Conservation (phyloP, 768 basidiomycete species). For the Guyanaporus albipodus region DNA sequence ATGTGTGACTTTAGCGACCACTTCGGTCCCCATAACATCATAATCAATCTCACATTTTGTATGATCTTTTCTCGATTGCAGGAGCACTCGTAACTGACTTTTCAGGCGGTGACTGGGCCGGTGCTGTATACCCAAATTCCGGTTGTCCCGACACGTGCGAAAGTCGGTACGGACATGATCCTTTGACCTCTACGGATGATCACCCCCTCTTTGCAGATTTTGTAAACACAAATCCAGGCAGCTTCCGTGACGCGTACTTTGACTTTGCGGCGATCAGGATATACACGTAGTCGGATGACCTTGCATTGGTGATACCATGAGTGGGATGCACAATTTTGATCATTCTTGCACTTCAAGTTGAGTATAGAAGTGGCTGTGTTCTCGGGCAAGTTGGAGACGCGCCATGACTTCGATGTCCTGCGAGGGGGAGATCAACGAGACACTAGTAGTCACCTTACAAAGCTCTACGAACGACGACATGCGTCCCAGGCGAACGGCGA, state of each 20-base stretch:
- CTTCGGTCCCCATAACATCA: conserved; percentile 34
- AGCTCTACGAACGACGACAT: not conserved
- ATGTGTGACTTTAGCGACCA: conserved; percentile 36
- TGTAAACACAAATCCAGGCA: conserved; percentile 46
- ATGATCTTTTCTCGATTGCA: conserved; percentile 15
- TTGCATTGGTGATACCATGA: too few relatives aligned
- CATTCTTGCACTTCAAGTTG: too few relatives aligned
- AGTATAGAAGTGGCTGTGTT: too few relatives aligned
- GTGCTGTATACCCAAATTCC: conserved; percentile 39
- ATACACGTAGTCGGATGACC: conserved; percentile 34
- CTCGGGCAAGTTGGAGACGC: too few relatives aligned
- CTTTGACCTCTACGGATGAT: not conserved
- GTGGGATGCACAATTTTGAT: too few relatives aligned
- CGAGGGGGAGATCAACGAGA: conserved; percentile 1
- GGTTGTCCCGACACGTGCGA: conserved; percentile 54
- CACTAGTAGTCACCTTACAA: not conserved
- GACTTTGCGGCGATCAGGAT: conserved; percentile 59
- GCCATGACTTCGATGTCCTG: conserved; percentile 11
- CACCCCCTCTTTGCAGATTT: conserved; percentile 33
- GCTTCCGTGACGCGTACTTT: conserved; percentile 69
- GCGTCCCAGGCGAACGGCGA: conserved; percentile 2
- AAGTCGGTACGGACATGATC: conserved; percentile 35
- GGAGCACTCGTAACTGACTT: not conserved
- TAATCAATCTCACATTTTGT: conserved; percentile 59
- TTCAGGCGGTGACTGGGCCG: conserved; percentile 59